Evolutionary conservation across 768 basidiomycete species (phyloP).

Genomic region (Amanita jacksonii): DNA sequence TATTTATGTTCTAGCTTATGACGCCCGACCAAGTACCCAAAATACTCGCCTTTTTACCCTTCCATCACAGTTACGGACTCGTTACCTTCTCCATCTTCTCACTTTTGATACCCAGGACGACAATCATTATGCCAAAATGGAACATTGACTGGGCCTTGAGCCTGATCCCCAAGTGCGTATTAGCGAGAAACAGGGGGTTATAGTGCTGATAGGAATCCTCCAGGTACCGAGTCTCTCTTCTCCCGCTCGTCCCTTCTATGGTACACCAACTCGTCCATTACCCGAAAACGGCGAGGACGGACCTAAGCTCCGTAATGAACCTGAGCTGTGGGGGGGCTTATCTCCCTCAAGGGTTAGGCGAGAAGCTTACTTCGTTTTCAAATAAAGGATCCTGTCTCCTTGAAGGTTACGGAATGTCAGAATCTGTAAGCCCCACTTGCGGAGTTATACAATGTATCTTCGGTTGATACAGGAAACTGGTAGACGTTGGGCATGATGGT

Average conservation of each 20-base stretch:
- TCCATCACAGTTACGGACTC: slow-evolving; percentile 53
- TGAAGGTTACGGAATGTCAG: slow-evolving; percentile 33
- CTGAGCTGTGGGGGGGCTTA: slow-evolving; percentile 56
- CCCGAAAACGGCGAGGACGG: slow-evolving; percentile 35
- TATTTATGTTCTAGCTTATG: slow-evolving; percentile 22
- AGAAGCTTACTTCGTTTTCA: slow-evolving; percentile 27
- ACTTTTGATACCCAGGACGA: slow-evolving; percentile 35
- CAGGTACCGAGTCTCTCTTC: slow-evolving; percentile 24
- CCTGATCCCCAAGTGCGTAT: not conserved
- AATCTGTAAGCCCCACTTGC: too few species aligned
- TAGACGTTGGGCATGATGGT: slow-evolving; percentile 47
- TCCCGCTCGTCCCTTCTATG: slow-evolving; percentile 52
- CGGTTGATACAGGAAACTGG: not conserved
- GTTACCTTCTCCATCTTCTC: slow-evolving; percentile 41
- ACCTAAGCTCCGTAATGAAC: slow-evolving; percentile 39
- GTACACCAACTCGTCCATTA: slow-evolving; percentile 57
- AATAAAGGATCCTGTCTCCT: slow-evolving; percentile 22
- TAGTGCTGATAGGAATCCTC: too few species aligned
- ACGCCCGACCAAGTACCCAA: slow-evolving; percentile 36
- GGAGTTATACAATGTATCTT: slow-evolving; percentile 57
- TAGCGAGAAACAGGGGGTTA: too few species aligned
- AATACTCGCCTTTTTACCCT: slow-evolving; percentile 43
- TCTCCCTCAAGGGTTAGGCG: slow-evolving; percentile 45
- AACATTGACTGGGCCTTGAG: slow-evolving; percentile 17
- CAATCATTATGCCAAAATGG: slow-evolving; percentile 55